phyloP scores from a whole-genome alignment of 768 basidiomycete species.

The Trametes gibbosa region DNA sequence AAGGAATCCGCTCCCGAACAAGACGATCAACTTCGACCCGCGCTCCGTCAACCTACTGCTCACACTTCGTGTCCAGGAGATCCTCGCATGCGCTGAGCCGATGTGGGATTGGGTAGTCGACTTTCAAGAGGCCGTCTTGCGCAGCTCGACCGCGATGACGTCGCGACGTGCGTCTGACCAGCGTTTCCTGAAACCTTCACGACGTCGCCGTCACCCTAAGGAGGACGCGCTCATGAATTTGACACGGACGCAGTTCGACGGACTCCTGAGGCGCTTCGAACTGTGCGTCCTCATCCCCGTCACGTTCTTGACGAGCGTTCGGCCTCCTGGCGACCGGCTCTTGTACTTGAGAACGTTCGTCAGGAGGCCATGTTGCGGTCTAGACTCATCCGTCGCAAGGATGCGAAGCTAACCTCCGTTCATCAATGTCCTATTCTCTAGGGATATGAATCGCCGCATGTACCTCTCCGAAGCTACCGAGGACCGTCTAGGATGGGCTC shows the following conservation, averaged over 20 bases:
- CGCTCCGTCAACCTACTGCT: slow-evolving; percentile 62
- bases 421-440: slow-evolving; percentile 24
- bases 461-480: slow-evolving; percentile 43
- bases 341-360: neutral
- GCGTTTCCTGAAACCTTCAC: neutral
- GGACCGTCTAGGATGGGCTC: slow-evolving; percentile 49
- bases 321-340: neutral
- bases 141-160: neutral
- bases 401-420: neutral
- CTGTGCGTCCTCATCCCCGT: slow-evolving; percentile 44
- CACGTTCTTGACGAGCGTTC: neutral
- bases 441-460: slow-evolving; percentile 66
- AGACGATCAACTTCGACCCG: slow-evolving; percentile 52
- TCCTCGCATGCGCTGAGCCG: slow-evolving; percentile 67
- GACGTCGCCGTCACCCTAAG: slow-evolving; percentile 13
- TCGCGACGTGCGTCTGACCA: slow-evolving; percentile 1
- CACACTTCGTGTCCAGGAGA: slow-evolving; percentile 55
- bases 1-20: slow-evolving; percentile 49
- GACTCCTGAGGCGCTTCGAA: slow-evolving; percentile 53
- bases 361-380: neutral
- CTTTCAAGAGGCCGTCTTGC: slow-evolving; percentile 32
- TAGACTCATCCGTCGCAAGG: neutral
- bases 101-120: slow-evolving; percentile 78
- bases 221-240: slow-evolving; percentile 42
- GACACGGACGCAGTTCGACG: slow-evolving; percentile 62